Percentiles rank a stretch among this genome's conserved stretches.
phyloP scores from a whole-genome alignment of 768 basidiomycete species.

The Saitozyma sp. region DNA sequence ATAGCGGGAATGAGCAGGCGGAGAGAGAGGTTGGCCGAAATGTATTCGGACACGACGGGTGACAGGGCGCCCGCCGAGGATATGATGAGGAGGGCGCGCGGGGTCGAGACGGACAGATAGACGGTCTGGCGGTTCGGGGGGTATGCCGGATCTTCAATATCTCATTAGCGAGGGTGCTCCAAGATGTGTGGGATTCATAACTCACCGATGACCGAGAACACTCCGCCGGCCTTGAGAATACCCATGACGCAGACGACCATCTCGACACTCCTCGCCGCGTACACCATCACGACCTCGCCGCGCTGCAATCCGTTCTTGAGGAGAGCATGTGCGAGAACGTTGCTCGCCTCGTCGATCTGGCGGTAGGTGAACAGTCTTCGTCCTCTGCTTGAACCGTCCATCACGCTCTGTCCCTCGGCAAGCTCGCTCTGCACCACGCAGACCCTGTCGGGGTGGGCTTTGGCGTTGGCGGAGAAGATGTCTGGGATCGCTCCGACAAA shows the following conservation, averaged over 20 bases:
- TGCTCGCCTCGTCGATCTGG: conserved; percentile 78
- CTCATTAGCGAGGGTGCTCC: background rate
- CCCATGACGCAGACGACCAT: conserved; percentile 97
- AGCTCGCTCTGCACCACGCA: conserved; percentile 74
- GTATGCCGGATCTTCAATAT: conserved; percentile 81
- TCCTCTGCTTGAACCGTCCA: conserved; percentile 57
- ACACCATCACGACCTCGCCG: conserved; percentile 97
- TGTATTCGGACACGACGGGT: conserved; percentile 78
- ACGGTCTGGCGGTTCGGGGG: conserved; percentile 88
- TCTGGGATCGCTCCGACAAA: conserved; percentile 97
- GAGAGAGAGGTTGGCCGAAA: conserved; percentile 73
- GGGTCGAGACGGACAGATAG: conserved; percentile 88
- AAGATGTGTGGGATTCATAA: conserved; percentile 5
- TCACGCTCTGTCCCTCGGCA: conserved; percentile 37
- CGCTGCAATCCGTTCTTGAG: conserved; percentile 79
- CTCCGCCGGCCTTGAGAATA: conserved; percentile 90
- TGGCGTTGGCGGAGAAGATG: conserved; percentile 86
- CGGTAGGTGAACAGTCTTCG: conserved; percentile 71
- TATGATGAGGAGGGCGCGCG: conserved; percentile 84
- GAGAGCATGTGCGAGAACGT: conserved; percentile 86
- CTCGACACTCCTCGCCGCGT: conserved; percentile 93
- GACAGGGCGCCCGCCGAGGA: conserved; percentile 82
- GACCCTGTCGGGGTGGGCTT: conserved; percentile 70
- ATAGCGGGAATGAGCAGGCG: conserved; percentile 89
- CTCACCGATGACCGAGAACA: conserved; percentile 94